These are phyloP conservation scores for Paecilomyces niveus DNA, from an alignment of 2,329 filamentous ascomycete species.

Conservation along the genomic window DNA sequence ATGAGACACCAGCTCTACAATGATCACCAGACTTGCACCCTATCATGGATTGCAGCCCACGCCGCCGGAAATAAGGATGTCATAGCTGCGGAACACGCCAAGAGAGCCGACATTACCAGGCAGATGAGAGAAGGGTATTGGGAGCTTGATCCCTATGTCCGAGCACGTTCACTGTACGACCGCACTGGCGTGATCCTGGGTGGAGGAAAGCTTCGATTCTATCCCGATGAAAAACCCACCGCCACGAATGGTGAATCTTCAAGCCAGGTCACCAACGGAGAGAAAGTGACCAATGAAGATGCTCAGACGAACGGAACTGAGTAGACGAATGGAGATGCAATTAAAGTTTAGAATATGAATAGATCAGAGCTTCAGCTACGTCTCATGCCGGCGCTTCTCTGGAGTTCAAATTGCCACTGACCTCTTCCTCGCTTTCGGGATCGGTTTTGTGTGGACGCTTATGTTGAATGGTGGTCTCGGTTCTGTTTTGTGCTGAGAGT, in stretches of 20 bases:
- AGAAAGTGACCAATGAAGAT: background rate
- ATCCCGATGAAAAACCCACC: slow-evolving; percentile 38
- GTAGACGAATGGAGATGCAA: background rate
- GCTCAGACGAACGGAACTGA: background rate
- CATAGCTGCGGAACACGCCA: slow-evolving; percentile 45
- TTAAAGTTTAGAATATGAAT: background rate
- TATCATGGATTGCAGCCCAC: slow-evolving; percentile 62
- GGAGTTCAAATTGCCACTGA: background rate
- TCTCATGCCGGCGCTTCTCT: background rate
- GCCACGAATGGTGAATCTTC: background rate
- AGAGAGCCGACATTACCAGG: slow-evolving; percentile 56
- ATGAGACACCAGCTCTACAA: slow-evolving; percentile 60
- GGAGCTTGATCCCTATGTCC: slow-evolving; percentile 77
- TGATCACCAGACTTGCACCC: slow-evolving; percentile 66
- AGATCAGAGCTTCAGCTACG: background rate
- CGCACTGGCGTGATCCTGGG: slow-evolving; percentile 63
- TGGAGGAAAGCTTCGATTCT: slow-evolving; percentile 65
- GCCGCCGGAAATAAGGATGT: slow-evolving; percentile 40
- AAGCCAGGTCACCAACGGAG: slow-evolving; percentile 1
- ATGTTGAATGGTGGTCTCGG: background rate
- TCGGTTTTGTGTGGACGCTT: background rate
- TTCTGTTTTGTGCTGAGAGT: background rate
- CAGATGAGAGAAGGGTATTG: slow-evolving; percentile 72
- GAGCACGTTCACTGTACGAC: slow-evolving; percentile 80
- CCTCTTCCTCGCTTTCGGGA: background rate